Percentiles rank a stretch among this genome's conserved stretches.
These are phyloP conservation scores for Torulaspora globosa DNA, from an alignment of 1,139 yeast species.

Conservation along the genomic window DNA sequence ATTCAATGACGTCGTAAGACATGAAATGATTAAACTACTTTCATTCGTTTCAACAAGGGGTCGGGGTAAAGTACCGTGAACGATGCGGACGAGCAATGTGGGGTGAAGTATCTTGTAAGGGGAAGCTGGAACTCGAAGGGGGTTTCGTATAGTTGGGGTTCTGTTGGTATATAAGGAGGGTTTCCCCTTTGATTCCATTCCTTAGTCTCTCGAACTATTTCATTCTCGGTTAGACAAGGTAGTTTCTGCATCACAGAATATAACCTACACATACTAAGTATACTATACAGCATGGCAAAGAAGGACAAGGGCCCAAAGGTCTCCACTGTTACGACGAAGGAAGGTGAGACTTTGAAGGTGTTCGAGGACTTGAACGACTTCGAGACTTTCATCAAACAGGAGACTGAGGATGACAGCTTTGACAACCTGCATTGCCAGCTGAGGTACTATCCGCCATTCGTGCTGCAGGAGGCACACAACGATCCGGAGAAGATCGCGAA, in stretches of 20 bases:
- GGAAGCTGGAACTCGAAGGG: no score
- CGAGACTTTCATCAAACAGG: constrained; percentile 63
- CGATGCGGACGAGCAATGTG: neutral
- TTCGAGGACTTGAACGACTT: constrained; percentile 64
- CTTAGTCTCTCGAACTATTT: neutral
- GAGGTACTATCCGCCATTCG: constrained; percentile 68
- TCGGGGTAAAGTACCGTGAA: neutral
- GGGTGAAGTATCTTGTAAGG: no score
- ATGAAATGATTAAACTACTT: no score
- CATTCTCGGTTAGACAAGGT: neutral
- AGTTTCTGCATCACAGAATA: neutral
- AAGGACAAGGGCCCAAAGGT: constrained; percentile 33
- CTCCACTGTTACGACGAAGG: constrained; percentile 28
- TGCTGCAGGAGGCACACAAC: constrained; percentile 61
- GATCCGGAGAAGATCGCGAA: constrained; percentile 71
- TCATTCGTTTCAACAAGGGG: neutral
- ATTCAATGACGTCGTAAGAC: neutral
- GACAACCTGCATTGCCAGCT: constrained; percentile 65
- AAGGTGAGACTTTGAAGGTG: constrained; percentile 36
- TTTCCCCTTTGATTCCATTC: neutral
- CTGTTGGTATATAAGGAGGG: neutral
- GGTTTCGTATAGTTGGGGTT: no score
- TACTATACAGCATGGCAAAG: constrained; percentile 23
- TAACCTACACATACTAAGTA: no score
- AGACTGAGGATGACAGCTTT: constrained; percentile 71